Conservation (phyloP, 805 yeast genomes). For the Huiozyma naganishii region DNA sequence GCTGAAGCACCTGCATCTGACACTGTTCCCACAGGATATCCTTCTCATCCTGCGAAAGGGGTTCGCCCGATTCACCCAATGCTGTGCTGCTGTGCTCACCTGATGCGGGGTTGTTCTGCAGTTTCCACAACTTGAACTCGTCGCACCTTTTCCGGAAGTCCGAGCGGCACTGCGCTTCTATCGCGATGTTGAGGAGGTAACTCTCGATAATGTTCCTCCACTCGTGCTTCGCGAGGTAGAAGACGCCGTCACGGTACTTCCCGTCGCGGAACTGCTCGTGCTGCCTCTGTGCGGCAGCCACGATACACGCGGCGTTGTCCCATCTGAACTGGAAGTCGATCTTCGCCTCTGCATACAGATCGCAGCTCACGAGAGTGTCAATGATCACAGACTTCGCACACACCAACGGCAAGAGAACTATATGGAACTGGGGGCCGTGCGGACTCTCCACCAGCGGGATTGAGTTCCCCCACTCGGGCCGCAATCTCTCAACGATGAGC, state of each 20-base stretch:
- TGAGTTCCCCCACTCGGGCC: slow-evolving; percentile 41
- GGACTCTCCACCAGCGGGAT: slow-evolving; percentile 32
- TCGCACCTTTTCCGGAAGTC: slow-evolving; percentile 44
- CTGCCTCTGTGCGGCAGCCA: slow-evolving; percentile 40
- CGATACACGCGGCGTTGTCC: slow-evolving; percentile 48
- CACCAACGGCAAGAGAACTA: slow-evolving; percentile 40
- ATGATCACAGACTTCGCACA: slow-evolving; percentile 37
- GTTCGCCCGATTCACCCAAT: background rate
- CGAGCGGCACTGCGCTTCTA: slow-evolving; percentile 53
- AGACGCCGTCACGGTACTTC: slow-evolving; percentile 6
- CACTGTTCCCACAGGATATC: slow-evolving; percentile 49
- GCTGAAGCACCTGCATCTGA: slow-evolving; percentile 41
- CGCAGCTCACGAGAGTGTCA: slow-evolving; percentile 38
- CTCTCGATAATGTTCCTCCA: slow-evolving; percentile 65
- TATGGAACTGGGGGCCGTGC: slow-evolving; percentile 26
- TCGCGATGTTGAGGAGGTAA: slow-evolving; percentile 46
- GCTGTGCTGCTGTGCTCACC: slow-evolving; percentile 1
- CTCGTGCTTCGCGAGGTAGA: slow-evolving; percentile 35
- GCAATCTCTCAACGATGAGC: slow-evolving; percentile 37
- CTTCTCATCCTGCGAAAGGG: slow-evolving; percentile 41
- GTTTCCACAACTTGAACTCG: slow-evolving; percentile 31
- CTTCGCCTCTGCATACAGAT: slow-evolving; percentile 48
- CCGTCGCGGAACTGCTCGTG: slow-evolving; percentile 21
- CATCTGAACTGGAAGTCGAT: slow-evolving; percentile 39
- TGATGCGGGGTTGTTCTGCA: slow-evolving; percentile 2